These are phyloP conservation scores for Leishmania turanica DNA, from an alignment of 208 protist genomes.

Conservation along the genomic window DNA sequence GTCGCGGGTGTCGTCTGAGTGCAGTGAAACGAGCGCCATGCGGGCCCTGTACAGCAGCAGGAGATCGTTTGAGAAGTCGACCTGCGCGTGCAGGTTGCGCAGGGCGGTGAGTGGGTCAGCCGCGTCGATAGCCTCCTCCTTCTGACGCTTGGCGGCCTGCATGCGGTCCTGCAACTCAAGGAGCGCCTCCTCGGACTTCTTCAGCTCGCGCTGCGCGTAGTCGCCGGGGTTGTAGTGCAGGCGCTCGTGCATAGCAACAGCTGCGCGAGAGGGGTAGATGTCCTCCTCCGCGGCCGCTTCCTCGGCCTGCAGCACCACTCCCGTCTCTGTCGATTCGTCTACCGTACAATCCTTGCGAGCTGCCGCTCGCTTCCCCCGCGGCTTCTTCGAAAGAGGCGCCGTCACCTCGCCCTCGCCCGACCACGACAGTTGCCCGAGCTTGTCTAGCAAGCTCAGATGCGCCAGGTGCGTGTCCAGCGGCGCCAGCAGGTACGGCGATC, in stretches of 20 bases:
- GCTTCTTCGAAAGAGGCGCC: not conserved
- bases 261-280: constrained; percentile 52
- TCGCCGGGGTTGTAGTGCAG: constrained; percentile 72
- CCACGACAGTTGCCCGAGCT: constrained; percentile 22
- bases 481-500: constrained; percentile 57
- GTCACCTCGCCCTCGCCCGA: constrained; percentile 20
- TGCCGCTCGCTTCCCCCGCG: not conserved
- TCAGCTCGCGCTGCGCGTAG: constrained; percentile 64
- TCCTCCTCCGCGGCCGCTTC: constrained; percentile 15
- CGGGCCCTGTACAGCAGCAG: constrained; percentile 84
- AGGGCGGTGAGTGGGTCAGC: constrained; percentile 59
- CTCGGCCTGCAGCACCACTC: not conserved
- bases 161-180: constrained; percentile 63
- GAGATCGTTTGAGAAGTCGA: constrained; percentile 85
- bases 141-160: constrained; percentile 46
- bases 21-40: constrained; percentile 60
- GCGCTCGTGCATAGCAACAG: constrained; percentile 73
- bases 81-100: constrained; percentile 66
- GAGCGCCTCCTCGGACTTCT: constrained; percentile 62
- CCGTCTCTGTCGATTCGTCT: not conserved
- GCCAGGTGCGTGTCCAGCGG: constrained; percentile 58
- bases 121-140: constrained; percentile 69
- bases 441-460: constrained; percentile 50
- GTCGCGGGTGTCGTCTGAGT: constrained; percentile 63
- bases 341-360: not conserved